Conservation (phyloP, 2,329 filamentous ascomycete species). For the Aureobasidium zeae region DNA sequence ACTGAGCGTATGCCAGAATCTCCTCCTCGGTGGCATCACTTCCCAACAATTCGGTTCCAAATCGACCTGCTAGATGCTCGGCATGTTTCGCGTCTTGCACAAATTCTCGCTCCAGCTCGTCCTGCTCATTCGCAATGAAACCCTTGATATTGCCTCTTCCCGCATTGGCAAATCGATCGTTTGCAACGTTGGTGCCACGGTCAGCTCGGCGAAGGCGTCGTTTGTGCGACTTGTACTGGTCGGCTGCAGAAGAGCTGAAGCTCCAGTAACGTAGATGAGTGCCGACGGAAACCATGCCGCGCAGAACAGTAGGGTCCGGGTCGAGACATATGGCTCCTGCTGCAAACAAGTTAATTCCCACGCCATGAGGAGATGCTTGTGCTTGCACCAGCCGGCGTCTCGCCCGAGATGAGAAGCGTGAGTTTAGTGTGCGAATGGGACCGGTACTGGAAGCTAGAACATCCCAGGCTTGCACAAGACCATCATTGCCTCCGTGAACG, state of each 20-base stretch:
- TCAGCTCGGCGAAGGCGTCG: constrained; percentile 65
- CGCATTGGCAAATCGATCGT: constrained; percentile 51
- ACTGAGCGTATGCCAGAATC: constrained; percentile 52
- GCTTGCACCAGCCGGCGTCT: constrained; percentile 64
- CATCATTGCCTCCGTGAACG: constrained; percentile 88
- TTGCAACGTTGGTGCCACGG: constrained; percentile 50
- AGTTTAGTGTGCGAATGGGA: constrained; percentile 78
- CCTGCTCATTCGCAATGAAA: constrained; percentile 78
- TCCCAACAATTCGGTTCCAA: constrained; percentile 67
- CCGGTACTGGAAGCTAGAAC: constrained; percentile 70
- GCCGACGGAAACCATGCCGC: constrained; percentile 80
- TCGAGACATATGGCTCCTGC: constrained; percentile 80
- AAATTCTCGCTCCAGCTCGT: constrained; percentile 68
- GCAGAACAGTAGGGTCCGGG: constrained; percentile 73
- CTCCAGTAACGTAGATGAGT: constrained; percentile 87
- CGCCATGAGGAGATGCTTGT: constrained; percentile 55
- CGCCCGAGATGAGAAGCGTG: constrained; percentile 70
- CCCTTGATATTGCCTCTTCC: constrained; percentile 63
- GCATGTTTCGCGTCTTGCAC: constrained; percentile 57
- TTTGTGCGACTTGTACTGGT: constrained; percentile 66
- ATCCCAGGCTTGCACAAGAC: constrained; percentile 94
- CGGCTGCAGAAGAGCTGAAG: constrained; percentile 71
- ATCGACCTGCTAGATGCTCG: constrained; percentile 64
- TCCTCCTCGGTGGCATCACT: constrained; percentile 51
- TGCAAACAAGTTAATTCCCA: constrained; percentile 67